Evolutionary conservation across 306 rosid species (phyloP), one percentile per base, ranked within the genome.

Genomic region (Carpinus viminea): DNA sequence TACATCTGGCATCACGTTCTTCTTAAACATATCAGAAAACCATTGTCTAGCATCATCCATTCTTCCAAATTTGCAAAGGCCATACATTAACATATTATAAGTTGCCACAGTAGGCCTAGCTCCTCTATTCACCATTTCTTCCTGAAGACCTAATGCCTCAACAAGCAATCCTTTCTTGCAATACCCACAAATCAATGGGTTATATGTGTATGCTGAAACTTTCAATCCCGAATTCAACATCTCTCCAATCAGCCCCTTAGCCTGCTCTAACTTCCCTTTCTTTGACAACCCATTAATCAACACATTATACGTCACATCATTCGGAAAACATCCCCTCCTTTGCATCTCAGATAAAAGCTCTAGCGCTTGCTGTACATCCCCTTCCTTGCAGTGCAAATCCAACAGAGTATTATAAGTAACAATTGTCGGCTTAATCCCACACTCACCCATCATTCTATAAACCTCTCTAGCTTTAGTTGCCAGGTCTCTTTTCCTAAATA

Each of bases 381-480:
- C 93, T 72, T 83, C 89, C 85, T 84, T 91, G 79, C 97, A 91
- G 82, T 80, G 82, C 0, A 77, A 87, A 83, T 85, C 91, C 88
- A 93, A 75, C 90, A 93, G 11, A 3, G 91, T 91, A 75, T 93
- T 93, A 77, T 80, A 93, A 0, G 96, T 89, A 71, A 87, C 83
- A 78, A 79, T 77, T 0, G 93, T 89, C 4, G 93, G 93, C 73
- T 75, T 80, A 13, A 93, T 80, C 47, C 93, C 97, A 64, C 62
- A 78, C 85, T 81, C 87, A 64, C 74, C 76, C 97, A 93, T 93
- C 15, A 73, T 76, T 78, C 73, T 78, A 82, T 86, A 91, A 78
- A 93, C 85, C 34, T 84, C 89, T 56, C 80, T 86, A 57, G 87
- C 88, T 68, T 74, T 81, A 56, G 26, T 64, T 56, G 50, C 60